Conservation (phyloP, 768 basidiomycete species). For the Lactarius tabidus region DNA sequence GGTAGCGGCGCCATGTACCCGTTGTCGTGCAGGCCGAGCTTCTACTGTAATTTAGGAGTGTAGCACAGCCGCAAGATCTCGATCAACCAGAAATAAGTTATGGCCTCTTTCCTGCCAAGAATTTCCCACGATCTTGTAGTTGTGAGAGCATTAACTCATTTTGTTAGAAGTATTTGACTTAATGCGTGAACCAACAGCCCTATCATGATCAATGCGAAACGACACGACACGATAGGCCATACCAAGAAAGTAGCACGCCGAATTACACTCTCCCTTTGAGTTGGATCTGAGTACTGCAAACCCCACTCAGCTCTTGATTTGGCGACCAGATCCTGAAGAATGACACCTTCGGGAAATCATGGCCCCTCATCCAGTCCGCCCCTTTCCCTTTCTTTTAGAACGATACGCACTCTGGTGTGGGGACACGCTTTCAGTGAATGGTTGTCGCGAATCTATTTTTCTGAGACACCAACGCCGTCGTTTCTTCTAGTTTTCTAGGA, state of each 20-base stretch:
- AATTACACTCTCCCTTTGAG: neutral
- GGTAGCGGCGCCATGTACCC: neutral
- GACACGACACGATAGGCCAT: neutral
- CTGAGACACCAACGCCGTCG: neutral
- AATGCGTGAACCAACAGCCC: neutral
- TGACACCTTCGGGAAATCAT: neutral
- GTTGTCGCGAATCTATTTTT: neutral
- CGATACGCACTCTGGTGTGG: neutral
- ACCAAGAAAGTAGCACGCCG: neutral
- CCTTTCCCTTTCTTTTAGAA: neutral
- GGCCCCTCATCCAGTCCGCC: slow-evolving; percentile 10
- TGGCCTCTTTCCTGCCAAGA: neutral
- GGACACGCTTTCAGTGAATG: neutral
- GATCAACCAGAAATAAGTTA: neutral
- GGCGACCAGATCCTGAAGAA: neutral
- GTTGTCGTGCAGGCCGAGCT: neutral
- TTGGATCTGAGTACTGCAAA: neutral
- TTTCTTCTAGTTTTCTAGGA: neutral
- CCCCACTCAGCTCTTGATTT: neutral
- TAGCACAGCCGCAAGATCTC: neutral
- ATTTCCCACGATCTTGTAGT: neutral
- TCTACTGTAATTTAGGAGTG: neutral
- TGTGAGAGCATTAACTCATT: neutral
- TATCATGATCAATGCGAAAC: too few relatives aligned
- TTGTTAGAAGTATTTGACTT: neutral